Evolutionary conservation across 495 filamentous ascomycete species (phyloP), one percentile per base, ranked within the genome.

Genomic region (Tetracladium setigerum): DNA sequence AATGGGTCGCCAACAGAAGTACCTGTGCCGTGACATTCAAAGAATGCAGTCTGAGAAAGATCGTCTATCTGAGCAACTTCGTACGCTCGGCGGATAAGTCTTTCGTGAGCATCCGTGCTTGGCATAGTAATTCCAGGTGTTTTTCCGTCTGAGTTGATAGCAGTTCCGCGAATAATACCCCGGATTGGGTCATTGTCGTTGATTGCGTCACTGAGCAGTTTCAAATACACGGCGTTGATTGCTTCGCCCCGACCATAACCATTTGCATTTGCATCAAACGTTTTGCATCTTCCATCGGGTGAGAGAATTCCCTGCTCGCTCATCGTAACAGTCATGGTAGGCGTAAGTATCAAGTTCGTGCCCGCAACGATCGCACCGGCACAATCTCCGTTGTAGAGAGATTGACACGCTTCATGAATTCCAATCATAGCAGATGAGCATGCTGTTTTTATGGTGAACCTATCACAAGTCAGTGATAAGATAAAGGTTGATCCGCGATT

Each of bases 401-500:
- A 41, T 11, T 57, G 52, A 33, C 49, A 57, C 0, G 54, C 54
- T 30, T 47, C 16, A 18, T 94, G 74, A 31, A 78, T 53, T 22
- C 74, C 73, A n/a, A 49, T 44, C 13, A 49, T 24, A 27, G 32
- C 41, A 9, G 53, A 56, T 2, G 48, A 52, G 22, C 89, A 95
- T 22, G 88, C 89, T 8, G 89, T 95, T 56, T 95, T 88, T 18
- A 89, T 74, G 30, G 80, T 89, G 56, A 87, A 84, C 49, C 84
- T 70, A 27, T 3, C 22, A 27, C 3, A 27, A 27, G 22, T 27
- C 3, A 27, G 22, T 27, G 7, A 27, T 7, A 27, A 3, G 3
- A 3, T 27, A 7, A 27, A 27, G 3, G 22, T 27, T 3, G 3
- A 27, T 27, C 7, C 22, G 22, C 7, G 22, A 27, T 3, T 27